Evolutionary conservation across 2,329 filamentous ascomycete species (phyloP).

Genomic region (Colletotrichum brevisporum): DNA sequence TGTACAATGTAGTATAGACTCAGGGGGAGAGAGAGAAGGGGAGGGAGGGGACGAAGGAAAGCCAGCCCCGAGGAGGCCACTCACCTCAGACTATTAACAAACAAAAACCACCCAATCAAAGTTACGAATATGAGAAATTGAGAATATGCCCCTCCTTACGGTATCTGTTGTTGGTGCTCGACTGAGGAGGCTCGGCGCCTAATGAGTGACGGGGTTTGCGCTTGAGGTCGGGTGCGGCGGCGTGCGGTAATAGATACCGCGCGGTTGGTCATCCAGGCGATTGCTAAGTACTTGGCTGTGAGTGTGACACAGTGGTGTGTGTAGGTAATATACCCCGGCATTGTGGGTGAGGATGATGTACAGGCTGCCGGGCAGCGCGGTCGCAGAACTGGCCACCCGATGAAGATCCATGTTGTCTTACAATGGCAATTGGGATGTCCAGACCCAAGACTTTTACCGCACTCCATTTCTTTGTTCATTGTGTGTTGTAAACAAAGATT

Average conservation of each 20-base stretch:
- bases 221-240: constrained; percentile 5
- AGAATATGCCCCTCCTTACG: neutral
- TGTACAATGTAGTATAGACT: constrained; percentile 39
- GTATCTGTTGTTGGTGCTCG: neutral
- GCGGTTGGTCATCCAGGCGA: neutral
- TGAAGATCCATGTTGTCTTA: constrained; percentile 28
- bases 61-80: constrained; percentile 50
- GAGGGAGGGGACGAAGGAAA: constrained; percentile 20
- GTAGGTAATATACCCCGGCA: constrained; percentile 1
- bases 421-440: neutral
- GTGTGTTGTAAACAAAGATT: neutral
- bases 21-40: constrained; percentile 30
- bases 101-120: constrained; percentile 26
- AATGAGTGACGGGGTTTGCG: constrained; percentile 13
- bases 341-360: constrained; percentile 11
- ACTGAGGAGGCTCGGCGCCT: neutral
- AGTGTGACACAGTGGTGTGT: neutral
- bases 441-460: neutral
- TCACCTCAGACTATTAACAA: constrained; percentile 48
- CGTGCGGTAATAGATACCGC: constrained; percentile 1
- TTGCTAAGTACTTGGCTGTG: neutral
- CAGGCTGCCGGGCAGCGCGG: constrained; percentile 15
- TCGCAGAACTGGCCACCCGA: constrained; percentile 30
- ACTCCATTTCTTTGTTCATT: too few species aligned
- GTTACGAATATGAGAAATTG: constrained; percentile 11